These are phyloP conservation scores for Esteya vermicola DNA, from an alignment of 2,329 filamentous ascomycete species.

Conservation along the genomic window DNA sequence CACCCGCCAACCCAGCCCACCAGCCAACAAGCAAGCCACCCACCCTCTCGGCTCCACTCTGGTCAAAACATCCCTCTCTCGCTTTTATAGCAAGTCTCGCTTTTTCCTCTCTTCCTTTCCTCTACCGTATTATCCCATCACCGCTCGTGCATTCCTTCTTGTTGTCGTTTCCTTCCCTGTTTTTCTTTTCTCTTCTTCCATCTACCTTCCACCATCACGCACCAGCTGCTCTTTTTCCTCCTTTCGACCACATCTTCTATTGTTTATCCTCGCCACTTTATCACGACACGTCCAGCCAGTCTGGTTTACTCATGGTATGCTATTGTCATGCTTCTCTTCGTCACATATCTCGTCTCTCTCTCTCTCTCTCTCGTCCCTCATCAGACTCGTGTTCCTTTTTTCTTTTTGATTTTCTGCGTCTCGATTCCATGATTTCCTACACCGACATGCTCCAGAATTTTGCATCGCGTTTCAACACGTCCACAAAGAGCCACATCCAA, in stretches of 20 bases:
- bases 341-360: too few species aligned
- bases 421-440: too few species aligned
- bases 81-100: constrained; percentile 11
- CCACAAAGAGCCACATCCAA: too few species aligned
- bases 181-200: not conserved
- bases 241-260: not conserved
- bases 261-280: not conserved
- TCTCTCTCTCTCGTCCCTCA: not conserved
- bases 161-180: not conserved
- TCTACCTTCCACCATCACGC: not conserved
- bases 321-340: too few species aligned
- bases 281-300: not conserved
- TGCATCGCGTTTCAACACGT: too few species aligned
- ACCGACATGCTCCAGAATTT: too few species aligned
- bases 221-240: not conserved
- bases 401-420: not conserved
- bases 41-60: constrained; percentile 10
- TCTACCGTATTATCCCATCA: not conserved
- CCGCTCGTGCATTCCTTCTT: constrained; percentile 1
- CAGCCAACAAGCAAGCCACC: too few species aligned
- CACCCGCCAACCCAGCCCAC: too few species aligned
- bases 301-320: not conserved
- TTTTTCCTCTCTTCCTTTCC: constrained; percentile 1
- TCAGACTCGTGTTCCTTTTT: too few species aligned
- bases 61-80: constrained; percentile 13